Conservation (phyloP, 1,139 yeast species). For the Petasospora rhodanensis region DNA sequence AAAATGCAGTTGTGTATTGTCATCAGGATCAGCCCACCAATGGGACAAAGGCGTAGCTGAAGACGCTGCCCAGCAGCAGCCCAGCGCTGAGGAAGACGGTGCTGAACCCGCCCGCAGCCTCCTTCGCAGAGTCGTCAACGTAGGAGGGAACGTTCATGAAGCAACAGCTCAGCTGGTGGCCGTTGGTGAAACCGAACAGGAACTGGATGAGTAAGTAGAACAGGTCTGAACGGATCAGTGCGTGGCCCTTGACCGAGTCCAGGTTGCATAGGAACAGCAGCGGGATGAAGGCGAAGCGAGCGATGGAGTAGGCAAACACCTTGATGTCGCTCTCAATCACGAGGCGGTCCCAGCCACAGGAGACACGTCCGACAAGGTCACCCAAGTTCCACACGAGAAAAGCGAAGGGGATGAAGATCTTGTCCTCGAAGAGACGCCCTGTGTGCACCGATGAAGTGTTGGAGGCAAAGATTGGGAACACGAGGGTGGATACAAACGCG, state of each 20-base stretch:
- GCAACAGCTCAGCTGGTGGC: slow-evolving; percentile 75
- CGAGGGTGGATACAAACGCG: slow-evolving; percentile 71
- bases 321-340: slow-evolving; percentile 39
- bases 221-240: slow-evolving; percentile 51
- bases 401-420: slow-evolving; percentile 67
- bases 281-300: slow-evolving; percentile 55
- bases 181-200: slow-evolving; percentile 80
- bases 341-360: slow-evolving; percentile 50
- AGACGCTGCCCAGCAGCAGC: slow-evolving; percentile 68
- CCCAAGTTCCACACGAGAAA: slow-evolving; percentile 88
- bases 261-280: slow-evolving; percentile 67
- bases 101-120: slow-evolving; percentile 93
- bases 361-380: slow-evolving; percentile 71
- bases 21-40: slow-evolving; percentile 9
- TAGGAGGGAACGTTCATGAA: slow-evolving; percentile 73
- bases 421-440: slow-evolving; percentile 27
- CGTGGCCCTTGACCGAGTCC: slow-evolving; percentile 31
- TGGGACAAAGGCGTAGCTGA: slow-evolving; percentile 62
- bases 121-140: slow-evolving; percentile 60
- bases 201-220: slow-evolving; percentile 69
- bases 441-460: slow-evolving; percentile 52
- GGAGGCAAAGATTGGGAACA: slow-evolving; percentile 90
- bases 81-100: slow-evolving; percentile 73
- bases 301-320: slow-evolving; percentile 47
- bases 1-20: too few relatives aligned